Evolutionary conservation across 2,329 filamentous ascomycete genomes (phyloP).

Genomic region (Apiospora koreana): DNA sequence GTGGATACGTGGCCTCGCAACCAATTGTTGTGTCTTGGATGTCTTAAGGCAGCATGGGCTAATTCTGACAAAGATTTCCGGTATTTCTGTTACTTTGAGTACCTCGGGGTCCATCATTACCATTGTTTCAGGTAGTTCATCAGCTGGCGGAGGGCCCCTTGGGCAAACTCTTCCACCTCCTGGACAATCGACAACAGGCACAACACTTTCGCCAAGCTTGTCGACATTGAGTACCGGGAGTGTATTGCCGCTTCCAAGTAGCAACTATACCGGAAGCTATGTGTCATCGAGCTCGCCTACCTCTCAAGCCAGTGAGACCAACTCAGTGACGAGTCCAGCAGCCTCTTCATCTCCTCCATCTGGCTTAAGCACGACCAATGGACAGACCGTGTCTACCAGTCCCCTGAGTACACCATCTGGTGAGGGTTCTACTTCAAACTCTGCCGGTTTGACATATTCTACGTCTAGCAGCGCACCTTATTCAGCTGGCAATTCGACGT

Average conservation of each 20-base stretch:
- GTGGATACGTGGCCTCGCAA: background rate
- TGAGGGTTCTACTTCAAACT: background rate
- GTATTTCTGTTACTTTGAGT: background rate
- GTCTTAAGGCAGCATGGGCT: background rate
- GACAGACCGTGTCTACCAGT: background rate
- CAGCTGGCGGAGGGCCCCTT: background rate
- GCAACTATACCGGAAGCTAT: constrained; percentile 13
- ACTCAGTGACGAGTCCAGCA: background rate
- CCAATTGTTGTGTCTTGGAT: background rate
- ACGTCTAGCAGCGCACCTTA: background rate
- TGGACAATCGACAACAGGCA: constrained; percentile 9
- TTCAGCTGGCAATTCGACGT: constrained; percentile 10
- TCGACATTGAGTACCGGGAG: background rate
- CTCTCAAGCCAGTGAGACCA: background rate
- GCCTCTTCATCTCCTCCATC: background rate
- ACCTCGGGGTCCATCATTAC: background rate
- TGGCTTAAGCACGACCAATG: background rate
- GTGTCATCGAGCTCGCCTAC: constrained; percentile 14
- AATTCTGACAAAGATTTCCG: background rate
- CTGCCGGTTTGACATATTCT: background rate
- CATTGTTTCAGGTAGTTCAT: background rate
- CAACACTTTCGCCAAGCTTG: constrained; percentile 3
- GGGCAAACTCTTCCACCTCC: constrained; percentile 10
- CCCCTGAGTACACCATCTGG: background rate
- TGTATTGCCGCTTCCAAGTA: constrained; percentile 8